Conservation (phyloP, 2,329 filamentous ascomycete species). For the Calonectria pauciramosa region DNA sequence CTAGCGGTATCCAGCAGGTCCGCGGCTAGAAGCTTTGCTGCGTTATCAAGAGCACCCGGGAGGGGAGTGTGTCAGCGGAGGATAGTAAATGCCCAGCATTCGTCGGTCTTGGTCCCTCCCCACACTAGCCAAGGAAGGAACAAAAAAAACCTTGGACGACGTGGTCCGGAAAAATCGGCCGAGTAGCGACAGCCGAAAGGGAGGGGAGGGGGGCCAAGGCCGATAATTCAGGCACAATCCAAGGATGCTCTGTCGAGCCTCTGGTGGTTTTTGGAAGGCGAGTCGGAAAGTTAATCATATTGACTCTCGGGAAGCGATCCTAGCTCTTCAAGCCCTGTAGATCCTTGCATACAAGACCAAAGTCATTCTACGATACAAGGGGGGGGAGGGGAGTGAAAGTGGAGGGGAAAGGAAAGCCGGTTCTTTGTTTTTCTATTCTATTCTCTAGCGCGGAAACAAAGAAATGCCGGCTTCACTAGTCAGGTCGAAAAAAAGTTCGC, state of each 20-base stretch:
- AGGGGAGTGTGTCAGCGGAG: background rate
- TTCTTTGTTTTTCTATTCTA: background rate
- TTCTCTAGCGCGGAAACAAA: background rate
- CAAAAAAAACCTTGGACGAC: background rate
- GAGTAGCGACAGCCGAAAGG: background rate
- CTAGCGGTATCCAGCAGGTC: background rate
- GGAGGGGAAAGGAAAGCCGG: too few relatives aligned
- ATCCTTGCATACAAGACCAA: conserved; percentile 4
- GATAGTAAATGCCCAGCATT: too few relatives aligned
- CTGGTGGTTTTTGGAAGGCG: background rate
- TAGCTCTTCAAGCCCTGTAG: background rate
- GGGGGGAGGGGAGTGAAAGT: background rate
- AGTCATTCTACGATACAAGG: background rate
- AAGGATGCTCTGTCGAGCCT: background rate
- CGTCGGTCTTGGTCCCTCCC: too few relatives aligned
- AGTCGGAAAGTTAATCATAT: background rate
- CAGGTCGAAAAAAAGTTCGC: background rate
- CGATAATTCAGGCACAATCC: background rate
- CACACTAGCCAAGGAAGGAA: background rate
- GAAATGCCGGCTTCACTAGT: background rate
- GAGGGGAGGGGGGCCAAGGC: background rate
- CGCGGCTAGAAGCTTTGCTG: background rate
- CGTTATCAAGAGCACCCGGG: background rate
- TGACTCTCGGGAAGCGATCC: conserved; percentile 9
- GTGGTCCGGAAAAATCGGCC: background rate